A percentile compares a stretch with the other conserved stretches of the same genome.
Conservation (phyloP, 2,329 filamentous ascomycete genomes). For the Xylariales sp. region DNA sequence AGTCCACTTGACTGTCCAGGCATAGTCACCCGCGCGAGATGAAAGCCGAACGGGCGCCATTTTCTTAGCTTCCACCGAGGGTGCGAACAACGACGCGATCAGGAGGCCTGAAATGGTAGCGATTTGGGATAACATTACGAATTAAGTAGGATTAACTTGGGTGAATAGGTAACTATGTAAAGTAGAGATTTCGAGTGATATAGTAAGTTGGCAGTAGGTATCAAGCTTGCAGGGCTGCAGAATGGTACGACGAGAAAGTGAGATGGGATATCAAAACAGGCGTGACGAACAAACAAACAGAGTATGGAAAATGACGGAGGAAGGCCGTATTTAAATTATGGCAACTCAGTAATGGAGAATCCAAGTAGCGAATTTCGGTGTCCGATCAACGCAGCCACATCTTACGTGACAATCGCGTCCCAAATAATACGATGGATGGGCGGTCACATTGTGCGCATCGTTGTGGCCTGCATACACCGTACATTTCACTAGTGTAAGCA, state of each 20-base stretch:
- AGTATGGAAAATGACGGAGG: background rate
- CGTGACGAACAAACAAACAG: background rate
- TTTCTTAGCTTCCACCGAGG: constrained; percentile 16
- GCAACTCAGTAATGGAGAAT: constrained; percentile 6
- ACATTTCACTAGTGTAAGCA: constrained; percentile 3
- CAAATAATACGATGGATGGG: constrained; percentile 25
- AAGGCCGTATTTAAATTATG: constrained; percentile 1
- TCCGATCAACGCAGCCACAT: constrained; percentile 23
- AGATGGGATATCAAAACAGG: background rate
- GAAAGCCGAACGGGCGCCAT: constrained; percentile 12
- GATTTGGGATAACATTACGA: constrained; percentile 26
- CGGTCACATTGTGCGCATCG: constrained; percentile 33
- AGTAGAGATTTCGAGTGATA: background rate
- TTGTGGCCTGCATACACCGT: constrained; percentile 16
- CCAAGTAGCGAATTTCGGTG: constrained; percentile 15
- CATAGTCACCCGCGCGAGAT: constrained; percentile 32
- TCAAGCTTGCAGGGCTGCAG: background rate
- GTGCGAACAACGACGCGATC: constrained; percentile 16
- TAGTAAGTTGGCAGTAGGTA: background rate
- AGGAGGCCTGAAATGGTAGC: constrained; percentile 23
- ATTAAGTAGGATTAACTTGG: background rate
- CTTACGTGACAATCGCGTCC: constrained; percentile 29
- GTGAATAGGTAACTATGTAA: background rate
- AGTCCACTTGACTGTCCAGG: constrained; percentile 38
- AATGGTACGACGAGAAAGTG: background rate